Conservation (phyloP, 2,329 filamentous ascomycete species). For the Paramyrothecium sp. region DNA sequence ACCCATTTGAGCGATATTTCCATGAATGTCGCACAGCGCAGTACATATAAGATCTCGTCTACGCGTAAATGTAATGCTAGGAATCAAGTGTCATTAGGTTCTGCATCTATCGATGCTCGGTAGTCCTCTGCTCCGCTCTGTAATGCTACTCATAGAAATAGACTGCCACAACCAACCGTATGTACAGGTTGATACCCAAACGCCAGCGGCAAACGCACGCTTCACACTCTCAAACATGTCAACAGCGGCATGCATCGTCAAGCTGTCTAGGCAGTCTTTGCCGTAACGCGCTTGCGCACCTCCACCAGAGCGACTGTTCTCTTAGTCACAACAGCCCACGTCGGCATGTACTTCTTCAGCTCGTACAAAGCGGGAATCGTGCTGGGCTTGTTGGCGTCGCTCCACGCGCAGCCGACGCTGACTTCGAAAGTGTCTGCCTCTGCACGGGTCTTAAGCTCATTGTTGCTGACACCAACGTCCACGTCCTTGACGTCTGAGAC, state of each 20-base stretch:
- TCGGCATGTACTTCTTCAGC: constrained; percentile 69
- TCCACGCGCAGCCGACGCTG: constrained; percentile 78
- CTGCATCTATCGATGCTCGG: not conserved
- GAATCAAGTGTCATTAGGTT: not conserved
- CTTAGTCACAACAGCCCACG: constrained; percentile 79
- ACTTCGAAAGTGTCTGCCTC: constrained; percentile 50
- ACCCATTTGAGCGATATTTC: not conserved
- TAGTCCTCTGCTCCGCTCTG: not conserved
- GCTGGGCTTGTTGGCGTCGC: constrained; percentile 71
- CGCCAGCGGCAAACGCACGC: not conserved
- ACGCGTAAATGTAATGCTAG: not conserved
- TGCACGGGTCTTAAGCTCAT: not conserved
- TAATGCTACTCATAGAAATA: not conserved
- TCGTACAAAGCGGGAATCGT: constrained; percentile 84
- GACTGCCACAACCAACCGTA: not conserved
- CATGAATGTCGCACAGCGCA: too few species aligned
- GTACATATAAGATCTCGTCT: not conserved
- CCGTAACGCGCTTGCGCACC: constrained; percentile 59
- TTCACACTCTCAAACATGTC: too few species aligned
- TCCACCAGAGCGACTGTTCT: constrained; percentile 76
- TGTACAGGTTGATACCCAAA: not conserved
- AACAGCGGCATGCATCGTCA: too few species aligned
- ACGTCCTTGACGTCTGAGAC: too few species aligned
- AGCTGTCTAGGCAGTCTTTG: too few species aligned
- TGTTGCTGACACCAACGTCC: too few species aligned